Base-by-base conservation (phyloP, 805 yeast species). In the Starmera dryadoides region DNA sequence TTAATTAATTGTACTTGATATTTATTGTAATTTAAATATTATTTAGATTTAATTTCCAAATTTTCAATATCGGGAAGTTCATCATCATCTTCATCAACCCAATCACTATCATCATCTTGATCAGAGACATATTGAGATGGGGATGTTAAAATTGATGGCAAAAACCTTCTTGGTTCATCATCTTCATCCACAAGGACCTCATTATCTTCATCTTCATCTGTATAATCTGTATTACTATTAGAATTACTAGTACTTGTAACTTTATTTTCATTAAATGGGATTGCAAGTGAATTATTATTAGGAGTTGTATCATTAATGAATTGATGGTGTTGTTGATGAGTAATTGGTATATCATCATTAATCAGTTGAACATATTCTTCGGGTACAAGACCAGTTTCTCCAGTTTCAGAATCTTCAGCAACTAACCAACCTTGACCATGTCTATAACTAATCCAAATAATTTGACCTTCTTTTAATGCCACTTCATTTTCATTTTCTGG, bases 351-450 rank as follows among this genome's bases (percentile, higher is more conserved):
- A 4, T 36, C 44, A 16, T 36, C 39, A 12, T 35, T 35, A 3
- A 65, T 28, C 34, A 72, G 55, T 38, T 85, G 82, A 23, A 93
- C 96, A 53, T 89, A 93, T 52, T 86, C 96, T 53, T 89, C 95
- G 1, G 98, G 98, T 6, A 93, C 95, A 37, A 93, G 73, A 2
- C 98, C 98, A 11, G 94, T 85, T 45, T 80, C 83, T 1, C 86
- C 87, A 3, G 83, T 71, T 21, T 55, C 68, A 1, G 86, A 81
- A 52, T 87, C 88, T 43, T 71, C 71, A 1, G 97, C 98, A 37
- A 93, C 97, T 3, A 93, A 71, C 99, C 98, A 93, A 7, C 99
- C 99, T 58, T 91, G 97, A 20, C 98, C 98, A 58, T 91, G 96
- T 41, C 94, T 77, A 59, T 89, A 91, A 42, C 82, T 78, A 23